Conservation (phyloP, 2,329 filamentous ascomycete species). For the Fusarium ambrosium region DNA sequence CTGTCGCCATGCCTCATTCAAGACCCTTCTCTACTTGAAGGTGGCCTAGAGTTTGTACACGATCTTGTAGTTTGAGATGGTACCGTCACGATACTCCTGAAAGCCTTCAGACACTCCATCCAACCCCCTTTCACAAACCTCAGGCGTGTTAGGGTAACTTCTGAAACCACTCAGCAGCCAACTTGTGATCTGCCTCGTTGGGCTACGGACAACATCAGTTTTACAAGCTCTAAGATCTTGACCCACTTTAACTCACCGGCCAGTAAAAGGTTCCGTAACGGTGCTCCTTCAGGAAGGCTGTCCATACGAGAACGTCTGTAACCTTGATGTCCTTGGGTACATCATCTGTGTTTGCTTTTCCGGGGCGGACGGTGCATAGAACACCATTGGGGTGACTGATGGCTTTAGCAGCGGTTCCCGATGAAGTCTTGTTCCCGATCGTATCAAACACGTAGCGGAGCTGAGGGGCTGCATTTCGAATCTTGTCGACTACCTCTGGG, state of each 20-base stretch:
- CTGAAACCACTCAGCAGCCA: conserved; percentile 54
- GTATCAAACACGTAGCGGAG: conserved; percentile 58
- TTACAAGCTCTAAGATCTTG: not conserved
- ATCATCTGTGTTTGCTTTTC: conserved; percentile 54
- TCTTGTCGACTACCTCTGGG: conserved; percentile 57
- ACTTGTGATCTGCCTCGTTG: conserved; percentile 52
- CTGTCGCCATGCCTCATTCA: too few relatives aligned
- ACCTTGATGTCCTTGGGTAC: conserved; percentile 52
- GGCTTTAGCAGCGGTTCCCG: conserved; percentile 49
- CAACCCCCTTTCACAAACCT: conserved; percentile 48
- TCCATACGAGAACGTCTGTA: conserved; percentile 59
- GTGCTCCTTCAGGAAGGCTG: conserved; percentile 57
- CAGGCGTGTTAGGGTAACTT: conserved; percentile 53
- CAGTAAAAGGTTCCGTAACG: conserved; percentile 52
- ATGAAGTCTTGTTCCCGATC: conserved; percentile 56
- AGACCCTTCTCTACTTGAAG: too few relatives aligned
- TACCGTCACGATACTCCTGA: conserved; percentile 54
- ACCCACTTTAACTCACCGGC: conserved; percentile 49
- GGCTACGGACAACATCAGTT: conserved; percentile 42
- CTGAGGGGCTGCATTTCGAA: conserved; percentile 49
- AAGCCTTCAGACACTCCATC: conserved; percentile 52
- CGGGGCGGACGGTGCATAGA: conserved; percentile 58
- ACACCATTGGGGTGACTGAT: conserved; percentile 45
- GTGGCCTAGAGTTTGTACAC: conserved; percentile 49
- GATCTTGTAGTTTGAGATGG: conserved; percentile 57